A percentile compares a stretch with the other conserved stretches of the same genome.
Evolutionary conservation across 1,284 basidiomycete species (phyloP).

Genomic region (Ceratobasidium sp.): DNA sequence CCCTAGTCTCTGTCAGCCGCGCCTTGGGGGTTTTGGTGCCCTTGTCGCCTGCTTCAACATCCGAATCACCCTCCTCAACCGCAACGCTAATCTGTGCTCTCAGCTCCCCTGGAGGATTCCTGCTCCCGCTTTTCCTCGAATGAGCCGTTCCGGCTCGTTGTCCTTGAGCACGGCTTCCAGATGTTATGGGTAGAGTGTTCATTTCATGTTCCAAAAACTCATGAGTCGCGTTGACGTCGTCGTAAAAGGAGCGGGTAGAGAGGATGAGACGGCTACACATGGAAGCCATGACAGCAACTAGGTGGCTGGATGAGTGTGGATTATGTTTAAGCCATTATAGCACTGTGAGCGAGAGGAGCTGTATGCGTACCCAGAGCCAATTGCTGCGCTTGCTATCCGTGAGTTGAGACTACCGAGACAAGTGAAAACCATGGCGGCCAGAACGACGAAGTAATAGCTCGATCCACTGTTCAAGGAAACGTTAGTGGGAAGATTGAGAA

Average conservation of each 20-base stretch:
- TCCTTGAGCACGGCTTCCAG: too few relatives aligned
- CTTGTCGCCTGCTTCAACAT: too few relatives aligned
- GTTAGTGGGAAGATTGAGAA: not conserved
- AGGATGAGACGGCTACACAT: slow-evolving; percentile 35
- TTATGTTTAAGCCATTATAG: not conserved
- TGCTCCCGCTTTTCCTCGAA: too few relatives aligned
- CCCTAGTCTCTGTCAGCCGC: too few relatives aligned
- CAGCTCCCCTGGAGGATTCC: too few relatives aligned
- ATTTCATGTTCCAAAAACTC: not conserved
- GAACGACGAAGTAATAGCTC: slow-evolving; percentile 14
- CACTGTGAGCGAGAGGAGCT: too few relatives aligned
- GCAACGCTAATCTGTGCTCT: too few relatives aligned
- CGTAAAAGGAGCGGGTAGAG: slow-evolving; percentile 11
- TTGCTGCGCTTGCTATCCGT: slow-evolving; percentile 9
- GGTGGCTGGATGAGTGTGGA: not conserved
- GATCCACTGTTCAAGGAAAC: not conserved
- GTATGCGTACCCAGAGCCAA: slow-evolving; percentile 16
- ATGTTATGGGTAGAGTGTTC: slow-evolving; percentile 6
- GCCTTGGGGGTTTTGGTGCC: too few relatives aligned
- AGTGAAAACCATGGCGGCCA: not conserved
- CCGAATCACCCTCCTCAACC: too few relatives aligned
- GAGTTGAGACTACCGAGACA: slow-evolving; percentile 10
- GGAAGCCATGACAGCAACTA: slow-evolving; percentile 19
- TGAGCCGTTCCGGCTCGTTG: too few relatives aligned
- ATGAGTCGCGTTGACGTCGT: not conserved